phyloP scores from a whole-genome alignment of 2,329 filamentous ascomycete species.

The Clonostachys chloroleuca region DNA sequence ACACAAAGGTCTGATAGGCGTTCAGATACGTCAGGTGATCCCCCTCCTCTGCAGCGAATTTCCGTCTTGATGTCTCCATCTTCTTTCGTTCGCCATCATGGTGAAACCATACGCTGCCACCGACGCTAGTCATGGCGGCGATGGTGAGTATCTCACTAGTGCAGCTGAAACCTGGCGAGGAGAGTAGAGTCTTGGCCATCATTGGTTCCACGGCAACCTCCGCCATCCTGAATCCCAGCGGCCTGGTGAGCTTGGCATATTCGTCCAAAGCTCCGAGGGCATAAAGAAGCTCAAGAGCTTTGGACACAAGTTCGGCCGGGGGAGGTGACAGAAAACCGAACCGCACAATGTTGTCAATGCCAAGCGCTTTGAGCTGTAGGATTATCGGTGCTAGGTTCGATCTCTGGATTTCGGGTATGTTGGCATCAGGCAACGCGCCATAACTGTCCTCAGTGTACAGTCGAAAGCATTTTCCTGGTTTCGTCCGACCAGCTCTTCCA shows the following conservation, averaged over 20 bases:
- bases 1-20: slow-evolving; percentile 85
- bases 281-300: slow-evolving; percentile 83
- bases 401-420: slow-evolving; percentile 85
- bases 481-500: slow-evolving; percentile 84
- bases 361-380: slow-evolving; percentile 88
- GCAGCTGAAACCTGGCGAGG: slow-evolving; percentile 70
- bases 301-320: slow-evolving; percentile 77
- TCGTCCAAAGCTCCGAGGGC: slow-evolving; percentile 82
- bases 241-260: slow-evolving; percentile 85
- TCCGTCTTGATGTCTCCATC: slow-evolving; percentile 69
- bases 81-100: slow-evolving; percentile 73
- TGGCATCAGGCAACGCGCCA: slow-evolving; percentile 61
- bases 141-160: slow-evolving; percentile 85
- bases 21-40: slow-evolving; percentile 92
- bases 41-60: slow-evolving; percentile 88
- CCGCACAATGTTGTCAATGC: slow-evolving; percentile 88
- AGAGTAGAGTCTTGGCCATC: slow-evolving; percentile 85
- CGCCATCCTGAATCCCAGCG: slow-evolving; percentile 86
- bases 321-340: slow-evolving; percentile 88
- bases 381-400: slow-evolving; percentile 86
- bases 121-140: slow-evolving; percentile 87
- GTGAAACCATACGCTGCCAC: slow-evolving; percentile 78
- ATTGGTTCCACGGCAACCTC: slow-evolving; percentile 92
- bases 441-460: slow-evolving; percentile 80
- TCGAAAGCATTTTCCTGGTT: slow-evolving; percentile 88